These are phyloP conservation scores for Dysphania ambrosioides DNA, from an alignment of 148 eudicot species.

Conservation along the genomic window DNA sequence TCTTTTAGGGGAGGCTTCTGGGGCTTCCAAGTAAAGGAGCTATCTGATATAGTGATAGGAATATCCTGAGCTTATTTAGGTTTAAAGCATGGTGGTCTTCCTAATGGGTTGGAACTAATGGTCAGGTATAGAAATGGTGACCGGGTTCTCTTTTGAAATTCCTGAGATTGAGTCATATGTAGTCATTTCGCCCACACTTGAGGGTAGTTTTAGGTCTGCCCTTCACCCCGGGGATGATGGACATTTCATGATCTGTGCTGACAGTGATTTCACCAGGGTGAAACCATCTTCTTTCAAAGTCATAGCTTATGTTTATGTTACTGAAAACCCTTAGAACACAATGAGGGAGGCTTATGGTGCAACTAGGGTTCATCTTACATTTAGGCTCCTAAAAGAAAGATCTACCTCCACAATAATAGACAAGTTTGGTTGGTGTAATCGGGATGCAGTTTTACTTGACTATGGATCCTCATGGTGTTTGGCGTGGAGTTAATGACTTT, in stretches of 20 bases:
- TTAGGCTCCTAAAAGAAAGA: slow-evolving; percentile 49
- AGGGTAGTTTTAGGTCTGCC: slow-evolving; percentile 46
- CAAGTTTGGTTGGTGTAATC: slow-evolving; percentile 58
- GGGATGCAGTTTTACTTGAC: slow-evolving; percentile 58
- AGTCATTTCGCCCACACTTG: slow-evolving; percentile 40
- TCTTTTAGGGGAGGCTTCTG: slow-evolving; percentile 45
- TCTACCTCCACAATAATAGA: slow-evolving; percentile 33
- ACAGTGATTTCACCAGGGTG: too few species aligned
- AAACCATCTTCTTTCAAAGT: too few species aligned
- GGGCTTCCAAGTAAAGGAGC: slow-evolving; percentile 37
- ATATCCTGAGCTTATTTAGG: slow-evolving; percentile 55
- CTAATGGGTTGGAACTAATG: slow-evolving; percentile 49
- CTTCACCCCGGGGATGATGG: slow-evolving; percentile 43
- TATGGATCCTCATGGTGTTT: slow-evolving; percentile 44
- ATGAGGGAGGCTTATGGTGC: slow-evolving; percentile 51
- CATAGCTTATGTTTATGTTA: too few species aligned
- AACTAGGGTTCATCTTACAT: slow-evolving; percentile 43
- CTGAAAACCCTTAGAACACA: slow-evolving; percentile 38
- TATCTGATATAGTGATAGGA: slow-evolving; percentile 40
- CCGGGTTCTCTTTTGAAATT: slow-evolving; percentile 50
- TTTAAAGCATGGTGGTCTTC: slow-evolving; percentile 76
- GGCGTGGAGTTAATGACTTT: slow-evolving; percentile 54
- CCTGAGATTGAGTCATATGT: slow-evolving; percentile 44
- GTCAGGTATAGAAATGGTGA: slow-evolving; percentile 49
- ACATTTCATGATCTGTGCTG: slow-evolving; percentile 42